Conservation (phyloP, 2,329 filamentous ascomycete genomes). For the Juglanconis oblonga region DNA sequence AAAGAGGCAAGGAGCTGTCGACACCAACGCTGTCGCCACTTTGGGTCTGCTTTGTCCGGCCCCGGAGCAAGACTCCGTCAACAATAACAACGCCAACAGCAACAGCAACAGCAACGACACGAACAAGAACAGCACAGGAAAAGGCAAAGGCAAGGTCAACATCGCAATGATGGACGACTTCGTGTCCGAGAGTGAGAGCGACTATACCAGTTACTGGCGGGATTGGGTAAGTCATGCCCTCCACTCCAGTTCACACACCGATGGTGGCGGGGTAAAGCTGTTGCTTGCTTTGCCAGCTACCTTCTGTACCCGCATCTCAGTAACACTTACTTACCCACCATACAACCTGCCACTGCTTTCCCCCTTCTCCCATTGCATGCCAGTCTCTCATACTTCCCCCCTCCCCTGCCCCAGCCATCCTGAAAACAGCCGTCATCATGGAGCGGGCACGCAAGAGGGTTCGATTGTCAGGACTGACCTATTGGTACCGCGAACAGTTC, state of each 20-base stretch:
- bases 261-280: neutral
- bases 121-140: neutral
- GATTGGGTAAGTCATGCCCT: conserved; percentile 77
- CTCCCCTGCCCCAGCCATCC: neutral
- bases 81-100: neutral
- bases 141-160: neutral
- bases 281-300: neutral
- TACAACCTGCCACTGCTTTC: neutral
- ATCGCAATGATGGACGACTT: conserved; percentile 81
- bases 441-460: conserved; percentile 1
- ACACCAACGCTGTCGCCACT: neutral
- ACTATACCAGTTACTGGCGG: conserved; percentile 99
- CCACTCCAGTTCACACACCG: neutral
- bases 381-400: neutral
- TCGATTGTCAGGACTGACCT: conserved; percentile 4
- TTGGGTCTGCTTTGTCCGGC: too few relatives aligned
- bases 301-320: neutral
- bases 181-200: conserved; percentile 95
- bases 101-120: neutral
- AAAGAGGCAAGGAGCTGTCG: neutral
- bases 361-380: neutral
- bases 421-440: neutral
- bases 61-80: neutral
- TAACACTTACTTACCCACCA: neutral
- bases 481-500: conserved; percentile 61